Base-by-base conservation (phyloP, 306 rosid species). In the Notholithocarpus densiflorus region DNA sequence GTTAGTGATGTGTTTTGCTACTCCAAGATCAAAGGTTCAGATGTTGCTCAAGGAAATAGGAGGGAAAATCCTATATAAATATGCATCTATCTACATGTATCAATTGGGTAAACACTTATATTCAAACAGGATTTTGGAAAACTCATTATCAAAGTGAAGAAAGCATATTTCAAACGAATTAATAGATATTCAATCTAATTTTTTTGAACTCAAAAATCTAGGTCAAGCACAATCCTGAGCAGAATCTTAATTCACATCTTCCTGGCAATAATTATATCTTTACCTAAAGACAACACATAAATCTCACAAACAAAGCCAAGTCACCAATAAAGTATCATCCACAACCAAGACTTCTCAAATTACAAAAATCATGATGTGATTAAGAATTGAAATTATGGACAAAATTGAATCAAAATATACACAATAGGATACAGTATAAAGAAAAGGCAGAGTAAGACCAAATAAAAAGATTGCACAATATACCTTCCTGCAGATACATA, bases 401-500 rank as follows among this genome's bases (percentile, higher is more conserved):
- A 64, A 5, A 21, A 59, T 3, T 20, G 14, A 21, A 59, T 64
- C 11, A 29, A 64, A 64, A 34, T 64, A 64, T 31, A 64, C 1
- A 8, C 31, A 4, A 59, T 13, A 64, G 12, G 18, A 59, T 73
- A 17, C n/a, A 27, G 54, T 20, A 60, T 20, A 62, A 11, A 2
- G 53, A 70, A 52, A 57, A 56, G 61, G 20, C 32, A 37, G 53
- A 37, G 5, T 11, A 17, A 68, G 61, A 68, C 21, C 26, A 61
- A 61, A 13, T 8, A 21, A 52, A 77, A 20, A 54, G 57, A 20
- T 20, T 65, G 32, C 68, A 74, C 70, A 83, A 32, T 11, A 6
- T 82, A 92, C 98, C 98, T 92, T 84, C 98, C 98, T 0, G 98
- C 97, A 3, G 97, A 94, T 2, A 94, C 84, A 87, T 94, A 94